Conservation (phyloP, 345 rosid genomes). For the Rhodamnia argentea region DNA sequence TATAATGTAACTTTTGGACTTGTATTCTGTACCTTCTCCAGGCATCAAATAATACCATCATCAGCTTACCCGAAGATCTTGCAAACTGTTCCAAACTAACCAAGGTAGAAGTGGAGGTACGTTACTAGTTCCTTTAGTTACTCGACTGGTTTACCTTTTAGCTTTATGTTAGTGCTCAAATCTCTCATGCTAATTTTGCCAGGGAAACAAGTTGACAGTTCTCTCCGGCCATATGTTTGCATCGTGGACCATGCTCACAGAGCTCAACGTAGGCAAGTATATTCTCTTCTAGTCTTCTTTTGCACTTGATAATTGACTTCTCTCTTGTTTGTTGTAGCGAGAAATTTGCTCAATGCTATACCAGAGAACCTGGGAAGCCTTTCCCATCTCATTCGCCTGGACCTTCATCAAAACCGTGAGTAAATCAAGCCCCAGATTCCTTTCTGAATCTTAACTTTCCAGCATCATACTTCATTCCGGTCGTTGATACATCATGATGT, state of each 20-base stretch:
- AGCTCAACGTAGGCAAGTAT: constrained; percentile 72
- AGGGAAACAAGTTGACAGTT: constrained; percentile 75
- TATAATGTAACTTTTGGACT: neutral
- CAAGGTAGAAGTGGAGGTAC: constrained; percentile 83
- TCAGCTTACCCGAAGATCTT: constrained; percentile 64
- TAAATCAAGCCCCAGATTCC: neutral
- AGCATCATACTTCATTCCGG: neutral
- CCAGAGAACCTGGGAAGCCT: constrained; percentile 74
- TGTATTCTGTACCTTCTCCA: constrained; percentile 6
- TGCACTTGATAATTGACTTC: neutral
- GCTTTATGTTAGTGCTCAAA: neutral
- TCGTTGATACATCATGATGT: neutral
- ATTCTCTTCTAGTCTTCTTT: neutral
- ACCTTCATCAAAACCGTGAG: constrained; percentile 93
- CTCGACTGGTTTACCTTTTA: neutral
- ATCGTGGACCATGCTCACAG: constrained; percentile 73
- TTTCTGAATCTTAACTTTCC: neutral
- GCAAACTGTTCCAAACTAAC: constrained; percentile 56
- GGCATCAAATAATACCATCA: constrained; percentile 71
- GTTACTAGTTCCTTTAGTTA: neutral
- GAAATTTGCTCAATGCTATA: constrained; percentile 53
- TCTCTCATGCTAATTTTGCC: constrained; percentile 9
- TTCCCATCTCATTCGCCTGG: constrained; percentile 76
- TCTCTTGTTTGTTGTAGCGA: constrained; percentile 35
- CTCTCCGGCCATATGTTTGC: constrained; percentile 49